Percentiles rank a stretch among this genome's conserved stretches.
Evolutionary conservation across 2,329 filamentous ascomycete species (phyloP).

Genomic region (Pseudogymnoascus pannorum): DNA sequence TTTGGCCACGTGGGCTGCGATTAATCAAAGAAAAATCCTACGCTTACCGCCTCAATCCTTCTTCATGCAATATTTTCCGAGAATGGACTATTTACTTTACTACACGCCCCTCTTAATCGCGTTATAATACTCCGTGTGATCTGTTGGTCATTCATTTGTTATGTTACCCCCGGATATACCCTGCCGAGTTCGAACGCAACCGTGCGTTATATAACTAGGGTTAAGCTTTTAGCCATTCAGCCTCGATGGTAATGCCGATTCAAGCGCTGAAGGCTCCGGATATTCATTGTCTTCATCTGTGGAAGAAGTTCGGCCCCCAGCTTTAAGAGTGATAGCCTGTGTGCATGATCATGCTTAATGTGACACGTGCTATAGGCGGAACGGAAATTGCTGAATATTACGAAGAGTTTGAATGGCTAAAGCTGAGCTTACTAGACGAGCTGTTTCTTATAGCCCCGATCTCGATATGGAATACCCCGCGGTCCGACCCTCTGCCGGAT

Average conservation of each 20-base stretch:
- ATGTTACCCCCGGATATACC: not conserved
- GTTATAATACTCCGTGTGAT: not conserved
- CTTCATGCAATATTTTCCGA: not conserved
- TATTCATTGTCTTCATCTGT: not conserved
- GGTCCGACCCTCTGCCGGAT: not conserved
- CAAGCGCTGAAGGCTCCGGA: not conserved
- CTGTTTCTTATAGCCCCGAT: not conserved
- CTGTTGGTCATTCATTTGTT: not conserved
- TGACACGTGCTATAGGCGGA: not conserved
- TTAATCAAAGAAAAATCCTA: not conserved
- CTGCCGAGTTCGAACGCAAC: not conserved
- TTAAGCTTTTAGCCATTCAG: constrained; percentile 6
- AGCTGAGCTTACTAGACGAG: not conserved
- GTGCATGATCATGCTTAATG: not conserved
- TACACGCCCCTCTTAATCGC: not conserved
- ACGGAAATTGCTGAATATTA: not conserved
- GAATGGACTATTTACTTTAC: not conserved
- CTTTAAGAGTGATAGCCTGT: not conserved
- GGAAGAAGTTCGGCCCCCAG: not conserved
- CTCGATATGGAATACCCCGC: not conserved
- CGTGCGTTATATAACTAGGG: not conserved
- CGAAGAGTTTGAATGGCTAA: not conserved
- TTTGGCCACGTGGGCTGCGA: not conserved
- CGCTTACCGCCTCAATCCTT: not conserved
- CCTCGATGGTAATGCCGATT: not conserved